Evolutionary conservation across 1,284 basidiomycete species (phyloP).

Genomic region (Ganoderma sinense): DNA sequence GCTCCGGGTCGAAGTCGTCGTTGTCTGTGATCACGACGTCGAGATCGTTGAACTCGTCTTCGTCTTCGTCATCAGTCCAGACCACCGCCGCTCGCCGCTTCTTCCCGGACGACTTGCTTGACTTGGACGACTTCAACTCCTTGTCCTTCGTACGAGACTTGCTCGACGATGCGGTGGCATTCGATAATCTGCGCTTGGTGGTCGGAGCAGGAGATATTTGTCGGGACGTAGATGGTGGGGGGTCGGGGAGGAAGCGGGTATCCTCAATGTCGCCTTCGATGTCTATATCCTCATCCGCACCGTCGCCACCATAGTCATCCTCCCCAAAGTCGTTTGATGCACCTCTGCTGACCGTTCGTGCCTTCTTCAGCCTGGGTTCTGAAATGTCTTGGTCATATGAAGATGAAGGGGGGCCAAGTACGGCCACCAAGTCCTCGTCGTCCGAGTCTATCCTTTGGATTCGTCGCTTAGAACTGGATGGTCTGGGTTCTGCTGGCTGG

Average conservation of each 20-base stretch:
- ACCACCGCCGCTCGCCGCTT: slow-evolving; percentile 29
- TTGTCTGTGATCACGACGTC: slow-evolving; percentile 27
- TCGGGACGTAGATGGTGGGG: slow-evolving; percentile 16
- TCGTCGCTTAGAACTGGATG: slow-evolving; percentile 30
- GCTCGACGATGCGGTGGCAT: slow-evolving; percentile 16
- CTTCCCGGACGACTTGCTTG: slow-evolving; percentile 27
- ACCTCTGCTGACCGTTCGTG: slow-evolving; percentile 17
- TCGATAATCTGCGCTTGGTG: slow-evolving; percentile 14
- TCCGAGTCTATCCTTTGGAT: slow-evolving; percentile 32
- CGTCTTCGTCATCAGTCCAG: slow-evolving; percentile 36
- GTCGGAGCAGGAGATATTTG: slow-evolving; percentile 24
- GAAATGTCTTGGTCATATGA: slow-evolving; percentile 13
- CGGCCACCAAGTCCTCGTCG: slow-evolving; percentile 22
- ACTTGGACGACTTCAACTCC: slow-evolving; percentile 19
- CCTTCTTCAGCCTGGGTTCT: slow-evolving; percentile 27
- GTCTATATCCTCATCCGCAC: slow-evolving; percentile 36
- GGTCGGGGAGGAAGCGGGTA: slow-evolving; percentile 30
- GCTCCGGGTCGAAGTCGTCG: slow-evolving; percentile 35
- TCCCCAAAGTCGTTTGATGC: slow-evolving; percentile 18
- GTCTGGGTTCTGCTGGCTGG: slow-evolving; percentile 25
- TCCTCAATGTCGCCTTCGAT: slow-evolving; percentile 34
- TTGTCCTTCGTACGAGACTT: slow-evolving; percentile 22
- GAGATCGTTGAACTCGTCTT: slow-evolving; percentile 25
- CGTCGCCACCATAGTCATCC: slow-evolving; percentile 30
- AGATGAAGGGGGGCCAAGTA: slow-evolving; percentile 14